Evolutionary conservation across 306 rosid genomes (phyloP), one percentile per base, ranked within the genome.

Genomic region (Quercus gilva): DNA sequence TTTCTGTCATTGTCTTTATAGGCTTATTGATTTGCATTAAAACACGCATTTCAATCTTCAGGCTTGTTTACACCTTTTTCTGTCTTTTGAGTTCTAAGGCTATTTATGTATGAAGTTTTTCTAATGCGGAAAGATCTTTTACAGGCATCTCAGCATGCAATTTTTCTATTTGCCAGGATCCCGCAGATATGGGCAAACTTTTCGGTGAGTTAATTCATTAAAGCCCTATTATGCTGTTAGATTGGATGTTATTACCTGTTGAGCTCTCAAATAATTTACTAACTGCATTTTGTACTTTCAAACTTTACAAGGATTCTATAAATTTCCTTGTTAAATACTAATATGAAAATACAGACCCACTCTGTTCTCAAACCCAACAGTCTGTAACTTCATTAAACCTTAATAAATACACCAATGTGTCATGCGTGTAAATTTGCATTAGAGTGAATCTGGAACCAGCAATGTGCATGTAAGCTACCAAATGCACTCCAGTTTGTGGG

Each of bases 141-240:
- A 59, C 91, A 95, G 99, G 98, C 96, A 83, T 93, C 92, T 69
- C 98, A 93, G 71, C 98, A 95, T 90, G 96, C 85, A 43, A 88
- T 95, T 80, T 95, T 95, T 82, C 98, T 95, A 56, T 86, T 82
- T 84, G 94, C 99, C 76, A 91, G 94, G 91, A 88, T 95, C 80
- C 99, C 99, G 25, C 99, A 95, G 87, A 91, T 95, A 87, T 91
- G 96, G 98, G 85, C 79, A 72, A 95, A 95, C 86, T 95, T 93
- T 74, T 90, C 97, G 57, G 98, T 95, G 84, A 95, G 98, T 91
- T 45, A 67, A 81, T 80, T 80, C 58, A 75, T 51, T 6, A 82
- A 73, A 29, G 25, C 68, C 71, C 55, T 81, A 25, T 74, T 33
- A 69, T 73, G 41, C 55, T 69, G 53, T 75, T 82, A 60, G 69